Base-by-base conservation (phyloP, 495 filamentous ascomycete species). In the Hypoxylon cercidicola region DNA sequence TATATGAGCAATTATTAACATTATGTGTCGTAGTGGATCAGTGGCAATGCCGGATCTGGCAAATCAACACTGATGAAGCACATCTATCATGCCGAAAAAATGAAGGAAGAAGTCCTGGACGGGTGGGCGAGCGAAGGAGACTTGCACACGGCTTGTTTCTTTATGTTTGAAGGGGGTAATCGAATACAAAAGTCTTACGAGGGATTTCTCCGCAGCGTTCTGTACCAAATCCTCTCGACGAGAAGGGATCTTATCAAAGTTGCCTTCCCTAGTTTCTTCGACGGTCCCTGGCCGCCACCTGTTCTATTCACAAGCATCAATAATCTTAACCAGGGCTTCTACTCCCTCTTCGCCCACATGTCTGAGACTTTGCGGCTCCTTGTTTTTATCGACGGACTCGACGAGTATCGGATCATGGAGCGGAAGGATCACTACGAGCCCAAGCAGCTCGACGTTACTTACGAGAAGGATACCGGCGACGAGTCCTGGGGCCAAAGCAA, bases 141-240 rank as follows among this genome's bases (percentile, higher is more conserved):
- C 10, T 53, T 80, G 1, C 51, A 77, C 13, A 69, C 67, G 45
- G 70, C 71, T 3, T 55, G 55, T 18, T 78, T 75, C 55, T 83
- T 77, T 62, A 78, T 82, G 62, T 82, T 79, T 68, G 71, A 75
- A 50, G 64, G 69, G 5, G 81, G 80, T 1, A 75, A 60, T 7
- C 46, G 34, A 11, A 63, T 79, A 18, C 80, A 83, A 40, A 81
- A 75, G 45, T 76, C 77, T 0, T 73, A 77, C 56, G 60, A 74
- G 37, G 81, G 81, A 1, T 69, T 82, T 10, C 48, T 81, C 1
- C 65, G 75, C 5, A 72, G 74, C 9, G 44, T 81, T 2, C 49
- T 82, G 1, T 77, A 72, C 53, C 68, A 79, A 53, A 67, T 82
- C 28, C 62, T 84, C 13, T 62, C 55, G 0, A 19, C 58, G 21